Conservation (phyloP, 2,329 filamentous ascomycete genomes). For the Orbilia blumenaviensis region DNA sequence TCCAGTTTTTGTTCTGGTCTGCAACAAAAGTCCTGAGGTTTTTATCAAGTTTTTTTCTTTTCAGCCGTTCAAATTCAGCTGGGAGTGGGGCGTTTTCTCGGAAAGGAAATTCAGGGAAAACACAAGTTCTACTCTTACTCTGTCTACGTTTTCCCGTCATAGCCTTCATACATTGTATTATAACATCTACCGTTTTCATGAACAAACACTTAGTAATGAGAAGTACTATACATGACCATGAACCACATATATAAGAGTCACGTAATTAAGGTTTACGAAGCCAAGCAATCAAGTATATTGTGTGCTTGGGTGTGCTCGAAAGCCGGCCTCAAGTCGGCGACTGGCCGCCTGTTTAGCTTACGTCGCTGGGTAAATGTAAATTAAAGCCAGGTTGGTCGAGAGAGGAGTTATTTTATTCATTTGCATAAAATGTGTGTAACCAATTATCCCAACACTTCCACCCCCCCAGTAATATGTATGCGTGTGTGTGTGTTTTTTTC, state of each 20-base stretch:
- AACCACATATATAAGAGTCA: background rate
- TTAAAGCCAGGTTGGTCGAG: too few relatives aligned
- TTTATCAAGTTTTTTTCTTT: background rate
- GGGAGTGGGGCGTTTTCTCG: conserved; percentile 27
- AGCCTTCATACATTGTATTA: background rate
- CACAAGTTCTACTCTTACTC: background rate
- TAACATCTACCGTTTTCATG: background rate
- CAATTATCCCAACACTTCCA: background rate
- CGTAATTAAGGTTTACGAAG: too few relatives aligned
- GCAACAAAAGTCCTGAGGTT: conserved; percentile 7
- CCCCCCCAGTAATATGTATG: background rate
- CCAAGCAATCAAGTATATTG: too few relatives aligned
- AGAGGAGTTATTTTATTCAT: conserved; percentile 15
- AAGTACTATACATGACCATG: background rate
- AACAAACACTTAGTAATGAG: conserved; percentile 1
- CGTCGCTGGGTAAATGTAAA: too few relatives aligned
- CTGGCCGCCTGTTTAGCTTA: too few relatives aligned
- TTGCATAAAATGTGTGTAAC: background rate
- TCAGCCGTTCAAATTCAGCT: background rate
- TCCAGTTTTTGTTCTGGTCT: background rate
- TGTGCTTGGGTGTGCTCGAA: too few relatives aligned
- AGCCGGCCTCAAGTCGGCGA: too few relatives aligned
- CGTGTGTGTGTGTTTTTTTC: background rate
- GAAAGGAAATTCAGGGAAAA: conserved; percentile 22
- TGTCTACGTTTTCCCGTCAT: background rate